A percentile compares a stretch with the other conserved stretches of the same genome.
Conservation (phyloP, 2,329 filamentous ascomycete genomes). For the Cercospora sojina region DNA sequence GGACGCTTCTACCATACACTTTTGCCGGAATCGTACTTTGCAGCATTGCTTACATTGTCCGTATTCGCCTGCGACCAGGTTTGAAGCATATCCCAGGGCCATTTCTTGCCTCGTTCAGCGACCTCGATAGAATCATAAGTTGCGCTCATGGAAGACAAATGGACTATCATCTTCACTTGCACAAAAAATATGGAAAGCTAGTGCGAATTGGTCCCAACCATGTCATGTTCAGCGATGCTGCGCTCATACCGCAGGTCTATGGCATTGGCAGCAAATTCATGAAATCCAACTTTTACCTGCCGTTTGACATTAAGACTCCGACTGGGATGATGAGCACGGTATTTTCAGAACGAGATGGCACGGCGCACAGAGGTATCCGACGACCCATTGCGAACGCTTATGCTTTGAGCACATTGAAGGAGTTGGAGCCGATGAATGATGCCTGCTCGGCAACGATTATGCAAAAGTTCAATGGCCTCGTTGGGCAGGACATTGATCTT, state of each 20-base stretch:
- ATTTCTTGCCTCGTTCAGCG: conserved; percentile 55
- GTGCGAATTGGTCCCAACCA: conserved; percentile 75
- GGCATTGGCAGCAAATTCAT: conserved; percentile 51
- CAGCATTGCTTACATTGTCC: background rate
- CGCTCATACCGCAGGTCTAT: conserved; percentile 58
- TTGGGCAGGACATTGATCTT: conserved; percentile 26
- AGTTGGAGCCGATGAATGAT: conserved; percentile 32
- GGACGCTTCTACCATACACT: background rate
- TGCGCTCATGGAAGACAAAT: conserved; percentile 68
- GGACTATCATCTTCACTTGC: conserved; percentile 56
- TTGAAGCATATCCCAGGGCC: conserved; percentile 51
- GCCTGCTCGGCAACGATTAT: conserved; percentile 27
- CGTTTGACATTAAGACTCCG: conserved; percentile 28
- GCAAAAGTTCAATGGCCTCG: conserved; percentile 22
- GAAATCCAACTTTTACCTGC: conserved; percentile 23
- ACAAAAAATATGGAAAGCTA: conserved; percentile 67
- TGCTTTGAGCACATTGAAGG: conserved; percentile 26
- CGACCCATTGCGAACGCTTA: conserved; percentile 28
- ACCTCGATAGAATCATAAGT: conserved; percentile 43
- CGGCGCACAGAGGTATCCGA: conserved; percentile 44
- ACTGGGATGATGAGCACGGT: conserved; percentile 29
- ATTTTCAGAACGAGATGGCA: conserved; percentile 45
- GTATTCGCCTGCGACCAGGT: conserved; percentile 23
- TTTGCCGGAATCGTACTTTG: background rate
- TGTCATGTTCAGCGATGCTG: conserved; percentile 68